These are phyloP conservation scores for Turnera subulata DNA, from an alignment of 345 rosid species.

Conservation along the genomic window DNA sequence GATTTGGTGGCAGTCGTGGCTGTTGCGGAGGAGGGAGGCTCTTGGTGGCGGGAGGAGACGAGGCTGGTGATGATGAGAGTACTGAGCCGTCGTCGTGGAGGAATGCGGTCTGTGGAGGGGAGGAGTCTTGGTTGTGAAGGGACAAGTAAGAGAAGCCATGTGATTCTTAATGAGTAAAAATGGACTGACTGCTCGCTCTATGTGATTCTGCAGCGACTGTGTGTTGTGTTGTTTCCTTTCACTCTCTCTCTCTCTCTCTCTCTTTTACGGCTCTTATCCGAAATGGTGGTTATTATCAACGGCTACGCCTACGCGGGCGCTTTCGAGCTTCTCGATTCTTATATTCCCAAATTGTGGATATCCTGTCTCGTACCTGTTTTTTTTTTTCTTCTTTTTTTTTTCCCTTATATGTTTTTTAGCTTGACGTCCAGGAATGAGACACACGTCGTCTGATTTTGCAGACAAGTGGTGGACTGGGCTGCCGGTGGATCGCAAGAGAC, in stretches of 20 bases:
- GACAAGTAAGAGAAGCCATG: conserved; percentile 25
- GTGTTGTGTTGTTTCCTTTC: too few species aligned
- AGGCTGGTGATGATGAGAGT: conserved; percentile 16
- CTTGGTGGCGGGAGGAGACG: conserved; percentile 21
- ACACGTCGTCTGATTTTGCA: too few species aligned
- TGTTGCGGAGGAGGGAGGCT: conserved; percentile 29
- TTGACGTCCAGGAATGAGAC: too few species aligned
- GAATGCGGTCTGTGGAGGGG: conserved; percentile 18
- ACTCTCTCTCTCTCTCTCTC: conserved; percentile 3
- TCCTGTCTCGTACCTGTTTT: not conserved
- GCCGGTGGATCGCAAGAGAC: not conserved
- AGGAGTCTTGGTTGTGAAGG: conserved; percentile 24
- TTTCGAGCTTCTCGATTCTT: conserved; percentile 21
- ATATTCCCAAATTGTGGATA: not conserved
- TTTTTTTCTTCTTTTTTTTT: not conserved
- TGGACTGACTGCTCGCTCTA: too few species aligned
- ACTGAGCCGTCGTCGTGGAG: too few species aligned
- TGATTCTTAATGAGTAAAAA: not conserved
- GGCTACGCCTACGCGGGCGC: conserved; percentile 38
- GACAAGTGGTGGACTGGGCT: too few species aligned
- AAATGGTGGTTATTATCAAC: conserved; percentile 22
- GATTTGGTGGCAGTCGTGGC: conserved; percentile 17
- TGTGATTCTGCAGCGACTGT: not conserved
- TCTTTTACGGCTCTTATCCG: conserved; percentile 39
- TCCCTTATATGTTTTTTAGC: not conserved